These are phyloP conservation scores for Fennellomyces sp. DNA, from an alignment of 371 early-diverging fungal genomes.

Conservation along the genomic window DNA sequence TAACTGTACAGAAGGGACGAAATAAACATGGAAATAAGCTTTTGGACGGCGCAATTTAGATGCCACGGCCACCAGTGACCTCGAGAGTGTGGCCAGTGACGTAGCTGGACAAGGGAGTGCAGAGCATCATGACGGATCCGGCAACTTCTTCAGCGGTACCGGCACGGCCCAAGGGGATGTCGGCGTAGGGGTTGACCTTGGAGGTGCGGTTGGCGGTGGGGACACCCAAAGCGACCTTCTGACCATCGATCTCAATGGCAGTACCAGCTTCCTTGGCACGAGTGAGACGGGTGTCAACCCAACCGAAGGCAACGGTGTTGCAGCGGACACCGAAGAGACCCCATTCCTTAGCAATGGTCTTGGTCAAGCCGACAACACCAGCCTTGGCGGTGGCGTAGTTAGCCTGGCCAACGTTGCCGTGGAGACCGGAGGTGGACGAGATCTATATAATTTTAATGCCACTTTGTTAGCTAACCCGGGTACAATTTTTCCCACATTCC, in stretches of 20 bases:
- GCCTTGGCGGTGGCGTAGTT: constrained; percentile 54
- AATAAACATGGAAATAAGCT: not conserved
- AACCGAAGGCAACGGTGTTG: constrained; percentile 71
- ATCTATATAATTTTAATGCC: constrained; percentile 47
- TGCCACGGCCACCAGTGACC: constrained; percentile 75
- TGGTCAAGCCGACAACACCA: constrained; percentile 60
- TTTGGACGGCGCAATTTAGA: constrained; percentile 34
- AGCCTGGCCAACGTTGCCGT: constrained; percentile 70
- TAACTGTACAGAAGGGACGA: not conserved
- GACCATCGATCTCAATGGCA: constrained; percentile 64
- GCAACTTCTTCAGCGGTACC: constrained; percentile 73
- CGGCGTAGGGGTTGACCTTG: constrained; percentile 50
- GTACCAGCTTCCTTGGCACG: constrained; percentile 74
- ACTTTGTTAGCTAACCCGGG: not conserved
- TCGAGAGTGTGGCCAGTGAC: constrained; percentile 69
- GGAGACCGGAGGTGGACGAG: constrained; percentile 70
- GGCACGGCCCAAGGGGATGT: constrained; percentile 66
- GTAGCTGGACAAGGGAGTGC: constrained; percentile 65
- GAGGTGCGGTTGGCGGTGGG: constrained; percentile 58
- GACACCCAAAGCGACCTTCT: constrained; percentile 71
- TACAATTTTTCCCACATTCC: not conserved
- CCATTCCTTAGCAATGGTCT: constrained; percentile 59
- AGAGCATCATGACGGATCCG: constrained; percentile 64
- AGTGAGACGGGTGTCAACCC: constrained; percentile 72
- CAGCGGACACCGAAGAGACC: constrained; percentile 63